These are phyloP conservation scores for Quercus agrifolia DNA, from an alignment of 306 rosid genomes.

Conservation along the genomic window DNA sequence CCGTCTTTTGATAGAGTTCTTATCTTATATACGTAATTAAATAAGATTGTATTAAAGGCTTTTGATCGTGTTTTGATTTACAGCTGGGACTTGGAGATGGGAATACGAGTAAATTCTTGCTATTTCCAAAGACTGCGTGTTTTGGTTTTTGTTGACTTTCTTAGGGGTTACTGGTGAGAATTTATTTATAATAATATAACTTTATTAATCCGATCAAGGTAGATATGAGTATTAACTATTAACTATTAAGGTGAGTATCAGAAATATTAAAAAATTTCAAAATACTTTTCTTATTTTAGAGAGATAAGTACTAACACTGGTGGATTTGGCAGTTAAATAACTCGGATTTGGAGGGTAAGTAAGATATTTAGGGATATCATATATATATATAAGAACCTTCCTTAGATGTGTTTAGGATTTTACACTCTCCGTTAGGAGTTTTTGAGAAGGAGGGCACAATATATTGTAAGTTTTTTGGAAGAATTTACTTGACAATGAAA, in stretches of 20 bases:
- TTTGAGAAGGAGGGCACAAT: too few species aligned
- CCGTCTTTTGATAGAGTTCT: background rate
- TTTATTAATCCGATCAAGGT: background rate
- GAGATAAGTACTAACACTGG: background rate
- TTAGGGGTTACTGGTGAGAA: background rate
- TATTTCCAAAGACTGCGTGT: background rate
- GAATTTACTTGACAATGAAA: too few species aligned
- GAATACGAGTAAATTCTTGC: background rate
- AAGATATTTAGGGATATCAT: background rate
- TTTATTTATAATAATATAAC: too few species aligned
- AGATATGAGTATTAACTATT: background rate
- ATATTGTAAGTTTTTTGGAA: too few species aligned
- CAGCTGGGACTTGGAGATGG: conserved; percentile 22
- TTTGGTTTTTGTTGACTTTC: background rate
- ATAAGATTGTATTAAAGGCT: too few species aligned
- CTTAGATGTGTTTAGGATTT: background rate
- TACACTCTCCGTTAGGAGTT: background rate
- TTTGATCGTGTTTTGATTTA: conserved; percentile 1
- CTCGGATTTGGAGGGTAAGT: background rate
- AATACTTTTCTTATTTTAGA: background rate
- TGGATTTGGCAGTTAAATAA: background rate
- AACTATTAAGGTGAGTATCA: too few species aligned
- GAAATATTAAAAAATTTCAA: background rate
- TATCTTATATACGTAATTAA: background rate
- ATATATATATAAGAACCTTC: background rate